Evolutionary conservation across 371 early-diverging fungal species (phyloP).

Genomic region (Chytridium lagenaria): DNA sequence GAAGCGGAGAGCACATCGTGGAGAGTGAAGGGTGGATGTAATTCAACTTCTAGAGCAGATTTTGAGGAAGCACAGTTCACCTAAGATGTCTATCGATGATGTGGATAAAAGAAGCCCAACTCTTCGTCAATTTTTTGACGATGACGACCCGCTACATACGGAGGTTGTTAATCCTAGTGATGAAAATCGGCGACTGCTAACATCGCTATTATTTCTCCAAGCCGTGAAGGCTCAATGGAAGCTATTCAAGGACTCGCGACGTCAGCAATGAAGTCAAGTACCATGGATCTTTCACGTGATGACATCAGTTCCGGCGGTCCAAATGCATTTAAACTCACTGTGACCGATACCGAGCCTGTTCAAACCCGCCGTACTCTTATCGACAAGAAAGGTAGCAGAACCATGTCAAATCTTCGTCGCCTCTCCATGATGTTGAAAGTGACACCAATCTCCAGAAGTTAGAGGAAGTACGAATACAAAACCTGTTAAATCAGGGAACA

Average conservation of each 20-base stretch:
- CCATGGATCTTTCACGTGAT: slow-evolving; percentile 22
- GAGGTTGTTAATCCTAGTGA: no score
- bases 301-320: background rate
- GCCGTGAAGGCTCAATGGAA: background rate
- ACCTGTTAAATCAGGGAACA: slow-evolving; percentile 18
- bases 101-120: background rate
- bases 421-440: slow-evolving; percentile 4
- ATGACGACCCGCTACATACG: no score
- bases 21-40: slow-evolving; percentile 47
- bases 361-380: no score
- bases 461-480: background rate
- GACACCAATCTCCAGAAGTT: slow-evolving; percentile 6
- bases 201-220: no score
- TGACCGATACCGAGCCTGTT: no score
- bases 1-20: slow-evolving; percentile 45
- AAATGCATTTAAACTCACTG: background rate
- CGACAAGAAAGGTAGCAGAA: background rate
- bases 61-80: slow-evolving; percentile 30
- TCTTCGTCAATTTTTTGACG: background rate
- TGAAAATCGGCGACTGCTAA: no score
- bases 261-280: background rate
- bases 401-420: slow-evolving; percentile 12
- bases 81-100: slow-evolving; percentile 11
- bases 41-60: slow-evolving; percentile 42
- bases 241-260: background rate